These are phyloP conservation scores for Arthrinium puccinioides DNA, from an alignment of 2,329 filamentous ascomycete genomes.

Conservation along the genomic window DNA sequence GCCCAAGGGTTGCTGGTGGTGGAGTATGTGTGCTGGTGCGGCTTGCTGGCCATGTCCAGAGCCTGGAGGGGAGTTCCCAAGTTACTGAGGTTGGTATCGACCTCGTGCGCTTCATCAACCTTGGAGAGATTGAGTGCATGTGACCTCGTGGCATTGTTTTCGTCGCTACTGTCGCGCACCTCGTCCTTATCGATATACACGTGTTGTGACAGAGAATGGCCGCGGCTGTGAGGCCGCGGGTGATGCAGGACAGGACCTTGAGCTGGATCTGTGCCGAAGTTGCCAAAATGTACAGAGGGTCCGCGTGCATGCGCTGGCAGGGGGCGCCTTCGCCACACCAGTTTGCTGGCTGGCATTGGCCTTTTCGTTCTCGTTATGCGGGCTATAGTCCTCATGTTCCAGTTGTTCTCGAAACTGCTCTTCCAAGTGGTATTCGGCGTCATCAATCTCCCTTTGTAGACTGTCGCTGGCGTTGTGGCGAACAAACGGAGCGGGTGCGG, in stretches of 20 bases:
- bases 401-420: slow-evolving; percentile 72
- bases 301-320: slow-evolving; percentile 31
- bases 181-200: slow-evolving; percentile 54
- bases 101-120: slow-evolving; percentile 52
- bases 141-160: slow-evolving; percentile 28
- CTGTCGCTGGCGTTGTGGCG: slow-evolving; percentile 68
- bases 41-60: slow-evolving; percentile 38
- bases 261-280: slow-evolving; percentile 45
- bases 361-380: slow-evolving; percentile 40
- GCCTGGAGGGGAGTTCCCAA: slow-evolving; percentile 55
- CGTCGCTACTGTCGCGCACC: slow-evolving; percentile 28
- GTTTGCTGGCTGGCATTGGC: slow-evolving; percentile 17
- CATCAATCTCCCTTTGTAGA: slow-evolving; percentile 77
- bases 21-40: slow-evolving; percentile 49
- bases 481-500: slow-evolving; percentile 26
- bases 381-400: slow-evolving; percentile 71
- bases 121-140: slow-evolving; percentile 29
- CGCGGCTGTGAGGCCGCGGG: slow-evolving; percentile 65
- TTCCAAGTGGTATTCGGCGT: slow-evolving; percentile 78
- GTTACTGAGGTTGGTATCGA: slow-evolving; percentile 69
- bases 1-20: slow-evolving; percentile 58
- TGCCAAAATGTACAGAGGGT: slow-evolving; percentile 39
- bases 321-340: slow-evolving; percentile 11
- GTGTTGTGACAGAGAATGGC: slow-evolving; percentile 63
- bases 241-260: slow-evolving; percentile 58